Percentiles rank a stretch among this genome's conserved stretches.
Evolutionary conservation across 1,284 basidiomycete genomes (phyloP).

Genomic region (Rhizoctonia solani): DNA sequence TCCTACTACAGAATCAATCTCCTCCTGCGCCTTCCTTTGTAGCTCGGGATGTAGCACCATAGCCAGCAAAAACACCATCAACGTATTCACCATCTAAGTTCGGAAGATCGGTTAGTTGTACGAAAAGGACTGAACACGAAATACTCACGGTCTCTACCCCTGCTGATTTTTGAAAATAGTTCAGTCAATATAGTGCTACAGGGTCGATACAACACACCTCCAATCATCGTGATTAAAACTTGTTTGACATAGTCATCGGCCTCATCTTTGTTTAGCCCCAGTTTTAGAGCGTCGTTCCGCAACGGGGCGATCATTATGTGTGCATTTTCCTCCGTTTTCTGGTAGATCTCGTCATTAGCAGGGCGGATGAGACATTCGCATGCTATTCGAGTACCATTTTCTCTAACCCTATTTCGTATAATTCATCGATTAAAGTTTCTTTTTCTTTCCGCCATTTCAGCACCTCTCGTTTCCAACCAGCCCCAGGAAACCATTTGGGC

Average conservation of each 20-base stretch:
- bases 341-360: too few species aligned
- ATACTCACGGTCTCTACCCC: conserved; percentile 10
- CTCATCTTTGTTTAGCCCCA: too few species aligned
- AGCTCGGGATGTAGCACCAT: conserved; percentile 47
- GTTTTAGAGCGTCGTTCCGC: too few species aligned
- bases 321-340: too few species aligned
- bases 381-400: background rate
- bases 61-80: conserved; percentile 39
- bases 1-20: conserved; percentile 48
- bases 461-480: conserved; percentile 7
- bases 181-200: too few species aligned
- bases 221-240: too few species aligned
- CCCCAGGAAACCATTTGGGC: conserved; percentile 19
- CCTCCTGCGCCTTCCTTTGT: conserved; percentile 46
- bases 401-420: background rate
- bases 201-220: too few species aligned
- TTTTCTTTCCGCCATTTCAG: conserved; percentile 13
- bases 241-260: too few species aligned
- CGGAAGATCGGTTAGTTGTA: background rate
- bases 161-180: background rate
- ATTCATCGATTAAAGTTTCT: background rate
- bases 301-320: too few species aligned
- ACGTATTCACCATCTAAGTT: background rate
- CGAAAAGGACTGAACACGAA: background rate
- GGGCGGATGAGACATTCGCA: background rate